These are phyloP conservation scores for Aspergillus ochraceoroseus DNA, from an alignment of 2,329 filamentous ascomycete genomes.

Conservation along the genomic window DNA sequence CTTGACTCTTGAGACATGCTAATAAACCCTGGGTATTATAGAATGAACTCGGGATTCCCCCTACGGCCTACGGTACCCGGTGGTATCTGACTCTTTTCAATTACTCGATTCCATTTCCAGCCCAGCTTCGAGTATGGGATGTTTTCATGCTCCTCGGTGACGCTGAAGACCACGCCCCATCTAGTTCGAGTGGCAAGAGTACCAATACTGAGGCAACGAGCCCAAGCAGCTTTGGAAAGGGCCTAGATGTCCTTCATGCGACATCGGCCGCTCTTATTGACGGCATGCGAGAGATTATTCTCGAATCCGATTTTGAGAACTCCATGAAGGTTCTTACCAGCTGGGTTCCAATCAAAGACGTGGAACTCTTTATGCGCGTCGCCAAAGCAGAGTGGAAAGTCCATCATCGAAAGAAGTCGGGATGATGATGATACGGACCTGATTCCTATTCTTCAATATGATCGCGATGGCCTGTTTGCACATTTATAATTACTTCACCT, in stretches of 20 bases:
- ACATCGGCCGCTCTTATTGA: constrained; percentile 86
- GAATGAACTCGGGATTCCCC: constrained; percentile 70
- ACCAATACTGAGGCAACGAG: constrained; percentile 19
- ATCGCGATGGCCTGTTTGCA: constrained; percentile 1
- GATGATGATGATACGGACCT: constrained; percentile 5
- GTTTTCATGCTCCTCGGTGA: constrained; percentile 93
- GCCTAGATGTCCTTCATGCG: constrained; percentile 84
- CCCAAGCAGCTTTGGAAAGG: constrained; percentile 51
- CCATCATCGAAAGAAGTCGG: constrained; percentile 48
- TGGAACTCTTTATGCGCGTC: constrained; percentile 88
- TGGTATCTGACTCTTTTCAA: constrained; percentile 99
- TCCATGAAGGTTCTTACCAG: constrained; percentile 95
- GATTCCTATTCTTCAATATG: neutral
- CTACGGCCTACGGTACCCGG: constrained; percentile 88
- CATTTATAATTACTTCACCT: constrained; percentile 1
- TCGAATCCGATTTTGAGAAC: constrained; percentile 94
- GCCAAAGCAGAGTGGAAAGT: constrained; percentile 81
- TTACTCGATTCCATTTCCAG: constrained; percentile 87
- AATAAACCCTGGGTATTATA: constrained; percentile 4
- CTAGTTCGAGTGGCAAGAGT: constrained; percentile 18
- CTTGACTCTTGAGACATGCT: neutral
- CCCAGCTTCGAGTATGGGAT: constrained; percentile 94
- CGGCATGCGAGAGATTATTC: constrained; percentile 77
- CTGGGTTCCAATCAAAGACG: constrained; percentile 89
- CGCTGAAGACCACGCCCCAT: constrained; percentile 46